A percentile compares a stretch with the other conserved stretches of the same genome.
These are phyloP conservation scores for Xylariaceae sp. DNA, from an alignment of 2,329 filamentous ascomycete genomes.

Conservation along the genomic window DNA sequence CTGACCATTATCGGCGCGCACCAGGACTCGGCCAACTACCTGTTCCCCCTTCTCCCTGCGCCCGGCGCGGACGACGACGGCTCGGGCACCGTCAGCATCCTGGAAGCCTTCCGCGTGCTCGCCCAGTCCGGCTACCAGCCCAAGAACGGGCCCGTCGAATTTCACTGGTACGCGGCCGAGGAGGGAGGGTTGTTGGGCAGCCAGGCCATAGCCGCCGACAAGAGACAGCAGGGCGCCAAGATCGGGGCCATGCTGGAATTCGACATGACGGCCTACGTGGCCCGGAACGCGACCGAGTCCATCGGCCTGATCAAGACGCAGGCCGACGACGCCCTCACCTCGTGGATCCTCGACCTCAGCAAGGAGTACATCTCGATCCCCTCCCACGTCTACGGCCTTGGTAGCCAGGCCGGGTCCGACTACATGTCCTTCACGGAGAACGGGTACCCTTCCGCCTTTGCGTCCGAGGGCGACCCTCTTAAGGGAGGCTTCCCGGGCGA, in stretches of 20 bases:
- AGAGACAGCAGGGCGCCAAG: constrained; percentile 56
- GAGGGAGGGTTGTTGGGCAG: constrained; percentile 74
- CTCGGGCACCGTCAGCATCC: constrained; percentile 70
- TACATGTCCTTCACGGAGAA: constrained; percentile 37
- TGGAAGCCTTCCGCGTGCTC: constrained; percentile 70
- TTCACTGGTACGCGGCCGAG: constrained; percentile 82
- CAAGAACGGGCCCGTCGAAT: constrained; percentile 67
- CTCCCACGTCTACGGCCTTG: constrained; percentile 30
- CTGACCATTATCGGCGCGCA: constrained; percentile 64
- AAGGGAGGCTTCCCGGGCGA: constrained; percentile 14
- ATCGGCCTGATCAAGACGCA: constrained; percentile 36
- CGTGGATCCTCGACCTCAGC: constrained; percentile 32
- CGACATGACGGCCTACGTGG: constrained; percentile 36
- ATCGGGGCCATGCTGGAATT: constrained; percentile 23
- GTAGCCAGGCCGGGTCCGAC: constrained; percentile 33
- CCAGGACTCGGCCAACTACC: constrained; percentile 75
- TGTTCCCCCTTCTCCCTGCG: constrained; percentile 63
- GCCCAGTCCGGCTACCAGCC: constrained; percentile 57
- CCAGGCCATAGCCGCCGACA: constrained; percentile 36
- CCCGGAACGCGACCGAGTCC: constrained; percentile 31
- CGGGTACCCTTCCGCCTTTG: constrained; percentile 36
- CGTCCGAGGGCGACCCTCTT: constrained; percentile 34
- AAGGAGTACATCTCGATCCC: constrained; percentile 35
- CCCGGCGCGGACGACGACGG: constrained; percentile 75
- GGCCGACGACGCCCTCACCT: constrained; percentile 33